Percentiles rank a stretch among this genome's conserved stretches.
Conservation (phyloP, 352 stramenopile species). For the Pythium aquatile region DNA sequence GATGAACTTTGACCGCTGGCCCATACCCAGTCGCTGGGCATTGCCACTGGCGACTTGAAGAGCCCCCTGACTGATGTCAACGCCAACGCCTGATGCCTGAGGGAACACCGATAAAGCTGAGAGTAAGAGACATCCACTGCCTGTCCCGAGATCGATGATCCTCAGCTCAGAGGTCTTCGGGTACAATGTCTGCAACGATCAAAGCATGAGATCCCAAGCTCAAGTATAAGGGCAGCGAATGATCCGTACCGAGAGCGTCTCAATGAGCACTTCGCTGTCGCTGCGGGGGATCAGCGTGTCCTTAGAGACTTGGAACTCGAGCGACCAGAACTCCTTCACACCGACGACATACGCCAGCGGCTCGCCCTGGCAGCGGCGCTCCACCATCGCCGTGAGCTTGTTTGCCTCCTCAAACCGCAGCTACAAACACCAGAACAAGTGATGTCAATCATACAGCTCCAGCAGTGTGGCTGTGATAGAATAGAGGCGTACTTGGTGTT, state of each 20-base stretch:
- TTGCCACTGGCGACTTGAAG: slow-evolving; percentile 56
- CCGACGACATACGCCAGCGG: slow-evolving; percentile 72
- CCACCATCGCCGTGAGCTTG: slow-evolving; percentile 23
- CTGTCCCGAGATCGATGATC: slow-evolving; percentile 74
- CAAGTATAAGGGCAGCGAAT: not conserved
- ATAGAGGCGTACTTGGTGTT: slow-evolving; percentile 33
- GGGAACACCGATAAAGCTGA: slow-evolving; percentile 63
- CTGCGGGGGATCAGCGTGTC: slow-evolving; percentile 79
- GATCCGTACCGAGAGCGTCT: slow-evolving; percentile 54
- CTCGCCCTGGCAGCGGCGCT: slow-evolving; percentile 40
- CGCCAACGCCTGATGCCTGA: slow-evolving; percentile 43
- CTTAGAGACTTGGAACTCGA: slow-evolving; percentile 47
- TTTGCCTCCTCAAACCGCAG: slow-evolving; percentile 37
- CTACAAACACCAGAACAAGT: slow-evolving; percentile 17
- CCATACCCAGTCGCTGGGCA: slow-evolving; percentile 26
- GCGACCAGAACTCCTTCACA: slow-evolving; percentile 76
- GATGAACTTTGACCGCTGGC: slow-evolving; percentile 28
- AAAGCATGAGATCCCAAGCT: not conserved
- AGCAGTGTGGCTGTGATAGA: not conserved
- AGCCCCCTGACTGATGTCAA: slow-evolving; percentile 61
- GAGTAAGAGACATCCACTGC: slow-evolving; percentile 65
- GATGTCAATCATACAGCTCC: not conserved
- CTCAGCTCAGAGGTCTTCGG: slow-evolving; percentile 31
- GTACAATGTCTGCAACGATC: slow-evolving; percentile 37
- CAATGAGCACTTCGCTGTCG: slow-evolving; percentile 80